These are phyloP conservation scores for Teratosphaeria viscida DNA, from an alignment of 2,329 filamentous ascomycete genomes.

Conservation along the genomic window DNA sequence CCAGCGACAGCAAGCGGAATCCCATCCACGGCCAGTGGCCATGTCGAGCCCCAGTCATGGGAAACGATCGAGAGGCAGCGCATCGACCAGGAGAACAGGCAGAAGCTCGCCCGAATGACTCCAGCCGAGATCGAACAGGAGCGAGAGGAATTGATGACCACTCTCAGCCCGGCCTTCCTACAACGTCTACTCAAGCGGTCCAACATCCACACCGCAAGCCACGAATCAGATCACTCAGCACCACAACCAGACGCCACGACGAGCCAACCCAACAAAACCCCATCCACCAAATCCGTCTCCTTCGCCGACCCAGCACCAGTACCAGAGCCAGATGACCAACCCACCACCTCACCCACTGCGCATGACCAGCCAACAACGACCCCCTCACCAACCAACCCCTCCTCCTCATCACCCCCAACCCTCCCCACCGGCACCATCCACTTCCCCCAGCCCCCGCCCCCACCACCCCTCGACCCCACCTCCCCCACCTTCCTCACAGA, in stretches of 20 bases:
- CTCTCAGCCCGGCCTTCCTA: conserved; percentile 63
- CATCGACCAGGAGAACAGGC: conserved; percentile 76
- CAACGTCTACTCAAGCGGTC: conserved; percentile 66
- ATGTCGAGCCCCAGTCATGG: conserved; percentile 16
- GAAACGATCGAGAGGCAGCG: conserved; percentile 52
- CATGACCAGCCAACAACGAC: neutral
- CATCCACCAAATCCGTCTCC: neutral
- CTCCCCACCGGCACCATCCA: conserved; percentile 35
- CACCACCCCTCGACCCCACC: conserved; percentile 69
- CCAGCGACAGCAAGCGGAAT: neutral
- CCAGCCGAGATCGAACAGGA: conserved; percentile 71
- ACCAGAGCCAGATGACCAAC: neutral
- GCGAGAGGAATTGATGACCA: conserved; percentile 67
- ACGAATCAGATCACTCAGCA: conserved; percentile 26
- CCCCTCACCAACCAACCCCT: neutral
- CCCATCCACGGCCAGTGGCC: neutral
- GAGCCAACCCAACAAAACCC: neutral
- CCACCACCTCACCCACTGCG: neutral
- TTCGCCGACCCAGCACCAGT: neutral
- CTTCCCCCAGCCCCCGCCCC: conserved; percentile 45
- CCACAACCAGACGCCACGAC: neutral
- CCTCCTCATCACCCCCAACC: neutral
- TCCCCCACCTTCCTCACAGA: conserved; percentile 74
- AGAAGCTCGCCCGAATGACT: conserved; percentile 67
- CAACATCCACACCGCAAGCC: conserved; percentile 57